Percentiles rank a stretch among this genome's conserved stretches.
Conservation (phyloP, 164 flowering plant genomes). For the Vitis labrusca region DNA sequence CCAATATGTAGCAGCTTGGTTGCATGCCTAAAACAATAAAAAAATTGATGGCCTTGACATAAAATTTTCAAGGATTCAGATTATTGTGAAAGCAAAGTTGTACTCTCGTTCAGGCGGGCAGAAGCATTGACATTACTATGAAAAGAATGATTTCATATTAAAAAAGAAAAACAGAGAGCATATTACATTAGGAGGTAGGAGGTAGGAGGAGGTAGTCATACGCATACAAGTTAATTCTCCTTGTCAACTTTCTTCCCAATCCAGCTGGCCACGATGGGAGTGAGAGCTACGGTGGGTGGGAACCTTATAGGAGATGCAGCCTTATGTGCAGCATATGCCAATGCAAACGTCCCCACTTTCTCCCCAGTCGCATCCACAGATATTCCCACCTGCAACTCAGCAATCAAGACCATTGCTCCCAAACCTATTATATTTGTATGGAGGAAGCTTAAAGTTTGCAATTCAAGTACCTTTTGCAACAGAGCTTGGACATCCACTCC, state of each 20-base stretch:
- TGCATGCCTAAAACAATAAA: no score
- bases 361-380: conserved; percentile 68
- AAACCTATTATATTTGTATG: not conserved
- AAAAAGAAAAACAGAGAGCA: no score
- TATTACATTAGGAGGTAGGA: no score
- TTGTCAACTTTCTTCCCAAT: conserved; percentile 76
- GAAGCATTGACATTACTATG: no score
- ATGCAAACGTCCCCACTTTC: conserved; percentile 92
- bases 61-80: no score
- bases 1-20: no score
- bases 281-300: conserved; percentile 96
- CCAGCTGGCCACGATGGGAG: conserved; percentile 91
- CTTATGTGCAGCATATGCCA: conserved; percentile 98
- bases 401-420: not conserved
- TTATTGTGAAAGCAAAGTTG: no score
- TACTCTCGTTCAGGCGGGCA: no score
- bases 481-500: conserved; percentile 87
- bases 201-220: no score
- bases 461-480: conserved; percentile 64
- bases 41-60: no score
- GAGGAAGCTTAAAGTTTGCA: not conserved
- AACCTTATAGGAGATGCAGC: conserved; percentile 98
- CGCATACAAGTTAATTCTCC: conserved; percentile 22
- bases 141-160: no score
- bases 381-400: conserved; percentile 67